Evolutionary conservation across 2,329 filamentous ascomycete species (phyloP).

Genomic region (Penicillium sp.): DNA sequence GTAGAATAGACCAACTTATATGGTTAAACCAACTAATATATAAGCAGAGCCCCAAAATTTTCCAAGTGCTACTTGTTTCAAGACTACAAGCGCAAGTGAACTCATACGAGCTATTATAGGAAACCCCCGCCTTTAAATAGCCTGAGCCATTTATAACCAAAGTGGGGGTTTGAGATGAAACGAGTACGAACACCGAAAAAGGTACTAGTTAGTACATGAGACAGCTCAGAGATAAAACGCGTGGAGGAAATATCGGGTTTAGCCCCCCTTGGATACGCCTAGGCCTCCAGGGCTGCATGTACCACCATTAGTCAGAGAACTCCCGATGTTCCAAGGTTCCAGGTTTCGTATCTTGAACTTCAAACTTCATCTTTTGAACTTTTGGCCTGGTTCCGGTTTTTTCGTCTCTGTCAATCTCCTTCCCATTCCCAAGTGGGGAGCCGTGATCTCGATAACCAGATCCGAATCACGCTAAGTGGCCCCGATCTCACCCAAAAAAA

Average conservation of each 20-base stretch:
- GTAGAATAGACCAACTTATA: neutral
- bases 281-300: neutral
- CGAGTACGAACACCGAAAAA: neutral
- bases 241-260: neutral
- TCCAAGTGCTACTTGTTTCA: neutral
- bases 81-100: neutral
- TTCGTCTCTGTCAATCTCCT: neutral
- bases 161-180: neutral
- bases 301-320: slow-evolving; percentile 10
- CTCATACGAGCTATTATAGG: neutral
- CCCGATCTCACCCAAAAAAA: slow-evolving; percentile 22
- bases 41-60: neutral
- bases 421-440: slow-evolving; percentile 2
- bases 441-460: slow-evolving; percentile 17
- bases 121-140: neutral
- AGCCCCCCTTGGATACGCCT: slow-evolving; percentile 11
- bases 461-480: slow-evolving; percentile 20
- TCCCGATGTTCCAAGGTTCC: neutral
- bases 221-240: slow-evolving; percentile 8
- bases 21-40: neutral
- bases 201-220: neutral
- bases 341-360: neutral
- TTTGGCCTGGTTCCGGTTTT: neutral
- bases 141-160: neutral
- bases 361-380: neutral